These are phyloP conservation scores for Teunomyces cretensis DNA, from an alignment of 805 yeast species.

Conservation along the genomic window DNA sequence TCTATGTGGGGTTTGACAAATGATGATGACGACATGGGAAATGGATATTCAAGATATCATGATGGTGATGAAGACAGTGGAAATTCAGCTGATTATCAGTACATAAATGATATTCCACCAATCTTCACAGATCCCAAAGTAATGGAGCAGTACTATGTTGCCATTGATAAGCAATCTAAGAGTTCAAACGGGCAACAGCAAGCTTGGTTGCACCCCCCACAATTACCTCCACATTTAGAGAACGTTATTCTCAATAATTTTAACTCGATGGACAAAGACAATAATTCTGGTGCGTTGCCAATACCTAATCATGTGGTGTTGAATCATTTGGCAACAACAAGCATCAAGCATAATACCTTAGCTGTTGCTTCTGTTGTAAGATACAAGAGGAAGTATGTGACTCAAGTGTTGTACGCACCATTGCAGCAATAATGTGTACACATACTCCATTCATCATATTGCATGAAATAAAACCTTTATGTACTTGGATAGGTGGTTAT, in stretches of 20 bases:
- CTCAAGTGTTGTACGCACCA: slow-evolving; percentile 91
- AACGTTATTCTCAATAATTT: slow-evolving; percentile 84
- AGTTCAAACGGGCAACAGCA: slow-evolving; percentile 54
- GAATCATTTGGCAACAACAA: slow-evolving; percentile 93
- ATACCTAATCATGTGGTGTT: slow-evolving; percentile 94
- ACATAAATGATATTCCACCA: slow-evolving; percentile 73
- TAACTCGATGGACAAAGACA: slow-evolving; percentile 60
- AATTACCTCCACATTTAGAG: slow-evolving; percentile 94
- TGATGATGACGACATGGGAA: slow-evolving; percentile 81
- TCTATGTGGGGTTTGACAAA: slow-evolving; percentile 62
- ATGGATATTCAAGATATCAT: slow-evolving; percentile 75
- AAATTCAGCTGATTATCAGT: slow-evolving; percentile 29
- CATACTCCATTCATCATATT: neutral
- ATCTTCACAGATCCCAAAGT: slow-evolving; percentile 82
- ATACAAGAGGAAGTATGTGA: slow-evolving; percentile 83
- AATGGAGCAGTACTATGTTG: slow-evolving; percentile 81
- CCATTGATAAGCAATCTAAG: slow-evolving; percentile 70
- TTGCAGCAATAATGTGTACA: slow-evolving; percentile 40
- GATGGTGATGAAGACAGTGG: slow-evolving; percentile 46
- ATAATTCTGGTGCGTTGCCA: slow-evolving; percentile 84
- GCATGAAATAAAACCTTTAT: neutral
- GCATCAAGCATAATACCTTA: slow-evolving; percentile 87
- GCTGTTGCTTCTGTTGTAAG: slow-evolving; percentile 92
- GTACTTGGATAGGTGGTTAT: neutral
- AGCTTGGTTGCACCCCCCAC: slow-evolving; percentile 88